A percentile compares a stretch with the other conserved stretches of the same genome.
Conservation (phyloP, 2,329 filamentous ascomycete species). For the Tothia fuscella region DNA sequence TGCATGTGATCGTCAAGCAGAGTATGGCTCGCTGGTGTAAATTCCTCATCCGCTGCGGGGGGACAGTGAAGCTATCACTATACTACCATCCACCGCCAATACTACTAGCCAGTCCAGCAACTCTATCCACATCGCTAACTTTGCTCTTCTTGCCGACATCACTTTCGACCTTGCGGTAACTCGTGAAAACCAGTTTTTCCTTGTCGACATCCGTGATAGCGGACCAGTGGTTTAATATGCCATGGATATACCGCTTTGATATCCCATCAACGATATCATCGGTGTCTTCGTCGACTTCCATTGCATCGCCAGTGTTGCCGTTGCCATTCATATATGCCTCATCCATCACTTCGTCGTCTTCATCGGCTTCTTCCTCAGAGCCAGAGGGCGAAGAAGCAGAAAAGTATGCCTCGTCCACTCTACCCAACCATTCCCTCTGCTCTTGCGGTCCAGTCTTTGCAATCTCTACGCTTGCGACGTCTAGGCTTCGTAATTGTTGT, state of each 20-base stretch:
- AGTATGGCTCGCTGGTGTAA: too few species aligned
- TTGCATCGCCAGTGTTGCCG: not conserved
- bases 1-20: too few species aligned
- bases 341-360: constrained; percentile 16
- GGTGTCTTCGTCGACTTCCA: constrained; percentile 55
- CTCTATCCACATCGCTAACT: constrained; percentile 61
- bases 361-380: constrained; percentile 18
- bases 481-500: constrained; percentile 26
- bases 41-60: too few species aligned
- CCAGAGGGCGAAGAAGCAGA: constrained; percentile 53
- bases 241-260: constrained; percentile 52
- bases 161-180: constrained; percentile 83
- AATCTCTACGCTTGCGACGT: constrained; percentile 33
- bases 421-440: constrained; percentile 57
- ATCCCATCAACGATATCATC: constrained; percentile 54
- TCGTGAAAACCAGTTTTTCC: constrained; percentile 69
- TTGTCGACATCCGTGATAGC: constrained; percentile 55
- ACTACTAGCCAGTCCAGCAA: constrained; percentile 79
- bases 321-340: constrained; percentile 13
- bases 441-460: constrained; percentile 48
- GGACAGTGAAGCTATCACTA: too few species aligned
- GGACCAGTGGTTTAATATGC: constrained; percentile 62
- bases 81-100: constrained; percentile 82
- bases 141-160: constrained; percentile 80
- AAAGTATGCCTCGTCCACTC: constrained; percentile 64